Percentiles rank a stretch among this genome's conserved stretches.
These are phyloP conservation scores for Leptographium procerum DNA, from an alignment of 2,329 filamentous ascomycete species.

Conservation along the genomic window DNA sequence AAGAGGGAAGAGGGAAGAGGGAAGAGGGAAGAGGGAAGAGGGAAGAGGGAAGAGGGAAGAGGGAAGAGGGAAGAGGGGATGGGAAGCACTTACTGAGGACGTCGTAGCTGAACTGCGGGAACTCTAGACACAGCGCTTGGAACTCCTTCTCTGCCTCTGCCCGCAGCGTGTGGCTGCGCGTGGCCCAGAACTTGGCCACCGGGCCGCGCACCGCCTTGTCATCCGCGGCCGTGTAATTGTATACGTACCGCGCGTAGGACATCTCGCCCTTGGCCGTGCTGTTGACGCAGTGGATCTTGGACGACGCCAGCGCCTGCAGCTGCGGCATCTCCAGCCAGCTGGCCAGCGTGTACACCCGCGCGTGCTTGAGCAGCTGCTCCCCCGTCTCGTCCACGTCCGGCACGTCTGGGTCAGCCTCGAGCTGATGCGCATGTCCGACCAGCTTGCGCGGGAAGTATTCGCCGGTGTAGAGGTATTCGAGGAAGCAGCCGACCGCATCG, in stretches of 20 bases:
- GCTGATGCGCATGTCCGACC: slow-evolving; percentile 44
- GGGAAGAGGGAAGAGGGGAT: no score
- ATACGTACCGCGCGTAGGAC: slow-evolving; percentile 82
- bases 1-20: no score
- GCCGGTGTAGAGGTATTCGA: slow-evolving; percentile 74
- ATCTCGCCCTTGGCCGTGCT: slow-evolving; percentile 85
- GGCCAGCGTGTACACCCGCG: slow-evolving; percentile 78
- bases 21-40: no score
- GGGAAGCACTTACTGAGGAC: slow-evolving; percentile 68
- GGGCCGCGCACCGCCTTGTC: slow-evolving; percentile 68
- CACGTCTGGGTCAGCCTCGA: slow-evolving; percentile 57
- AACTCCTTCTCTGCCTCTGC: slow-evolving; percentile 82
- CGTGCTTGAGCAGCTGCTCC: slow-evolving; percentile 75
- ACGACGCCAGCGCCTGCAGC: slow-evolving; percentile 67
- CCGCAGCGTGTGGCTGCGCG: slow-evolving; percentile 65
- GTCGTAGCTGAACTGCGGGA: slow-evolving; percentile 86
- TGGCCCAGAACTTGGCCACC: slow-evolving; percentile 85
- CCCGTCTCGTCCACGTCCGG: slow-evolving; percentile 66
- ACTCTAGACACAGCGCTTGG: slow-evolving; percentile 73
- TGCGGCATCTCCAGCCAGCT: slow-evolving; percentile 59
- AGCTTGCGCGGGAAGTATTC: slow-evolving; percentile 74
- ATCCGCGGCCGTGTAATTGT: slow-evolving; percentile 58
- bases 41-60: no score
- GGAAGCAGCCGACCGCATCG: slow-evolving; percentile 65
- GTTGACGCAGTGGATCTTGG: slow-evolving; percentile 86